Evolutionary conservation across 2,329 filamentous ascomycete genomes (phyloP).

Genomic region (Seiridium unicorne): DNA sequence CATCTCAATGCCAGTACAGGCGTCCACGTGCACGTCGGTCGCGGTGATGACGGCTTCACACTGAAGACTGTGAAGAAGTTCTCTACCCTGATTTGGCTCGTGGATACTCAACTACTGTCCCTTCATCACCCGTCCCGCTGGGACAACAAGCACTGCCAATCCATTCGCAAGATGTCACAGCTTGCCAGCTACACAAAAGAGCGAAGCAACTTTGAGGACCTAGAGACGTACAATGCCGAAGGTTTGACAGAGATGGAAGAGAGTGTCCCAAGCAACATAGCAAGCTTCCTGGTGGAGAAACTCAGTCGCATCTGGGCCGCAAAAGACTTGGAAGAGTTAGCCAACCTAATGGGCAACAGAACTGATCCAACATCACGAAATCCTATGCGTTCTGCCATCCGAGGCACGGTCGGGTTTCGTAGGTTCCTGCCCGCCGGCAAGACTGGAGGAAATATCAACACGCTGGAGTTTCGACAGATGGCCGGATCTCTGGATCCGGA

Average conservation of each 20-base stretch:
- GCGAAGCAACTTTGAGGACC: too few species aligned
- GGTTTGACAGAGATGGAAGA: neutral
- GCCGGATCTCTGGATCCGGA: conserved; percentile 17
- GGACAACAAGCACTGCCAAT: conserved; percentile 8
- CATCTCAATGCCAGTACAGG: conserved; percentile 19
- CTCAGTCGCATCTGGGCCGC: conserved; percentile 16
- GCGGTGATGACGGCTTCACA: conserved; percentile 22
- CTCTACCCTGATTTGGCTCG: conserved; percentile 16
- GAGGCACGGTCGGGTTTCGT: conserved; percentile 17
- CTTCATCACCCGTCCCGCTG: conserved; percentile 23
- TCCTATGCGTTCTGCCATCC: neutral
- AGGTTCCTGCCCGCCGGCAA: conserved; percentile 16
- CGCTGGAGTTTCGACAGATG: conserved; percentile 26
- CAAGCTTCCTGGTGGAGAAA: neutral
- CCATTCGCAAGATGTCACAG: conserved; percentile 8
- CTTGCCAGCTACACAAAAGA: conserved; percentile 3
- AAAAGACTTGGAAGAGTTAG: conserved; percentile 13
- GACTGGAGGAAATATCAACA: conserved; percentile 20
- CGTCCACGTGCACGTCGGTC: conserved; percentile 25
- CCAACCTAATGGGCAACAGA: conserved; percentile 10
- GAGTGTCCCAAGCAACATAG: neutral
- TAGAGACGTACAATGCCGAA: too few species aligned
- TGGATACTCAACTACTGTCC: conserved; percentile 15
- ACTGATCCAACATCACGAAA: neutral
- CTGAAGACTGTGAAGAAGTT: conserved; percentile 23